A percentile compares a stretch with the other conserved stretches of the same genome.
These are phyloP conservation scores for Yamadazyma insecticola DNA, from an alignment of 805 yeast species.

Conservation along the genomic window DNA sequence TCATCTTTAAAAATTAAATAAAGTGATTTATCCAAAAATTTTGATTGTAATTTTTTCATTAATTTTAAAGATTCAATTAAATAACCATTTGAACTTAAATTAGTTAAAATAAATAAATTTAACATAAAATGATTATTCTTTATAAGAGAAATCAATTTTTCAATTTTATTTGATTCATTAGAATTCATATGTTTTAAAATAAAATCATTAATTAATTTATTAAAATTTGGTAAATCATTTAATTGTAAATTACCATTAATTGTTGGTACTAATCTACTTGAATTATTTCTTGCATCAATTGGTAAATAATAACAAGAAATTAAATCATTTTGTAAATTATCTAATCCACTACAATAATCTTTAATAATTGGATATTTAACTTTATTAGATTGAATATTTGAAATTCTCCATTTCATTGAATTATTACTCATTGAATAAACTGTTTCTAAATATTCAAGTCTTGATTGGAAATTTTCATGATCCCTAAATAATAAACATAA, in stretches of 20 bases:
- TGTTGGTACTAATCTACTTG: conserved; percentile 16
- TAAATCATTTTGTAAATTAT: conserved; percentile 8
- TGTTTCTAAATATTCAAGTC: conserved; percentile 5
- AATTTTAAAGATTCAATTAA: conserved; percentile 23
- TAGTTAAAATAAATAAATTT: conserved; percentile 20
- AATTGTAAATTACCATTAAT: conserved; percentile 22
- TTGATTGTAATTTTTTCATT: conserved; percentile 14
- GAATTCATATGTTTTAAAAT: conserved; percentile 13
- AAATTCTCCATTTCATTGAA: conserved; percentile 17
- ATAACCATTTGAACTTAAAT: conserved; percentile 21
- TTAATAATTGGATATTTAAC: conserved; percentile 5
- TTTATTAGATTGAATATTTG: conserved; percentile 17
- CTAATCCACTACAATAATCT: conserved; percentile 6
- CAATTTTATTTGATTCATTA: conserved; percentile 3
- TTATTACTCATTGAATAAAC: conserved; percentile 5
- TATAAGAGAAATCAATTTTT: conserved; percentile 10
- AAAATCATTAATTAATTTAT: conserved; percentile 14
- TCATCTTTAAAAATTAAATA: conserved; percentile 12
- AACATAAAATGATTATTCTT: conserved; percentile 22
- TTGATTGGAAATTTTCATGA: conserved; percentile 13
- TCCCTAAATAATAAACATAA: conserved; percentile 16
- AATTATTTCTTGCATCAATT: conserved; percentile 13
- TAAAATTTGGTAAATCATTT: conserved; percentile 30
- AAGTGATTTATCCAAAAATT: conserved; percentile 6
- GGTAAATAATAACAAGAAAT: conserved; percentile 18